Conservation (phyloP, 768 basidiomycete species). For the Russula foetens region DNA sequence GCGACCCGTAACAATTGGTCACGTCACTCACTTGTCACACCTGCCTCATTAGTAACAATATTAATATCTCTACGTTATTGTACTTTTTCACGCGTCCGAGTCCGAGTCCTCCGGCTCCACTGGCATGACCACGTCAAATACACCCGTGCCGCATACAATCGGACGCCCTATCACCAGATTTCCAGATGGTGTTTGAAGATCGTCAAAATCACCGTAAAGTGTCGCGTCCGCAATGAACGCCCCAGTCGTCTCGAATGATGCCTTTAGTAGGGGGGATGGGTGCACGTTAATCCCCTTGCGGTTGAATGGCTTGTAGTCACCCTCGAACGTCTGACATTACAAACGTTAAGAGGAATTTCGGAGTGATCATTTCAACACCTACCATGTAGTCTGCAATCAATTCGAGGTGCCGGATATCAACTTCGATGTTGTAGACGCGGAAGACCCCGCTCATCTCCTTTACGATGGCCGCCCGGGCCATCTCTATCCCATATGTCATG, state of each 20-base stretch:
- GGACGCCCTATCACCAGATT: slow-evolving; percentile 88
- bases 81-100: too few relatives aligned
- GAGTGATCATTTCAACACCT: slow-evolving; percentile 24
- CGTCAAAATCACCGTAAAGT: slow-evolving; percentile 91
- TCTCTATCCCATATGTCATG: slow-evolving; percentile 93
- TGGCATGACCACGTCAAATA: slow-evolving; percentile 77
- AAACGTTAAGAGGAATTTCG: not conserved
- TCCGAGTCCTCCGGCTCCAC: not conserved
- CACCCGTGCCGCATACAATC: slow-evolving; percentile 86
- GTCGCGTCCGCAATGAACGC: slow-evolving; percentile 89
- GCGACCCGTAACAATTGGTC: slow-evolving; percentile 11
- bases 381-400: slow-evolving; percentile 99
- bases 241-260: slow-evolving; percentile 94
- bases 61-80: not conserved
- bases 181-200: slow-evolving; percentile 82
- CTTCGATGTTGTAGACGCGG: slow-evolving; percentile 90
- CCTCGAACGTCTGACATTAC: slow-evolving; percentile 87
- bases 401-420: slow-evolving; percentile 88
- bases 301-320: slow-evolving; percentile 97
- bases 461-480: slow-evolving; percentile 86
- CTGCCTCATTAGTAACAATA: not conserved
- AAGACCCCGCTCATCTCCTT: slow-evolving; percentile 90
- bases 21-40: slow-evolving; percentile 4
- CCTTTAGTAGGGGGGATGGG: slow-evolving; percentile 93
- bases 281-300: slow-evolving; percentile 89